These are phyloP conservation scores for Ogataea nitratoaversa DNA, from an alignment of 805 yeast genomes.

Conservation along the genomic window DNA sequence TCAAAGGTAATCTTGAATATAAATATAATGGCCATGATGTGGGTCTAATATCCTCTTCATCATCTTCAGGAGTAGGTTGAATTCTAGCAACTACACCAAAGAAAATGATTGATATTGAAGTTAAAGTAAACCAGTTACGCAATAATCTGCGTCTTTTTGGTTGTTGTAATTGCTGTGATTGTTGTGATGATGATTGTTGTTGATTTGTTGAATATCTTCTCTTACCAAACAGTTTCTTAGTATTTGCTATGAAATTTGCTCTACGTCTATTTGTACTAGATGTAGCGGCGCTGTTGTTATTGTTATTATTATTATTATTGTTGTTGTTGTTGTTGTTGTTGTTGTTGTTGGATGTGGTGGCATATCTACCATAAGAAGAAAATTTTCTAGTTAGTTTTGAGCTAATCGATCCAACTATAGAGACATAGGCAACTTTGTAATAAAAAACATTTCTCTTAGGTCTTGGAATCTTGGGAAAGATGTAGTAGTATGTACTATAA, in stretches of 20 bases:
- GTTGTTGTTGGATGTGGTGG: no score
- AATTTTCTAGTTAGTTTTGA: constrained; percentile 18
- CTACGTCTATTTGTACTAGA: constrained; percentile 9
- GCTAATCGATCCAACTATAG: constrained; percentile 19
- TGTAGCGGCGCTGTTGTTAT: background rate
- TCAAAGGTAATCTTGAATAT: constrained; percentile 85
- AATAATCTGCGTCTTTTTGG: constrained; percentile 12
- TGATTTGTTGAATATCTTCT: constrained; percentile 8
- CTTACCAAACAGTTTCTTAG: constrained; percentile 23
- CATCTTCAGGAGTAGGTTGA: constrained; percentile 4
- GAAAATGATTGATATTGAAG: constrained; percentile 48
- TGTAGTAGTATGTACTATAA: constrained; percentile 28
- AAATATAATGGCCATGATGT: constrained; percentile 87
- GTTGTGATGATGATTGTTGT: constrained; percentile 3
- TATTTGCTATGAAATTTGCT: constrained; percentile 20
- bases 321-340: constrained; percentile 2
- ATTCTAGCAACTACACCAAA: constrained; percentile 49
- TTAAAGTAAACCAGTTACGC: constrained; percentile 49
- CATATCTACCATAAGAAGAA: no score
- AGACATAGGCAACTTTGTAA: constrained; percentile 31
- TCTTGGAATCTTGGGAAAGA: constrained; percentile 52
- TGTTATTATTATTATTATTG: no score
- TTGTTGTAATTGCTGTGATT: constrained; percentile 4
- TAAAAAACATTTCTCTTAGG: constrained; percentile 52
- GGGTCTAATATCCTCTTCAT: constrained; percentile 45